phyloP scores from a whole-genome alignment of 164 flowering plant species.

The Macadamia integrifolia region DNA sequence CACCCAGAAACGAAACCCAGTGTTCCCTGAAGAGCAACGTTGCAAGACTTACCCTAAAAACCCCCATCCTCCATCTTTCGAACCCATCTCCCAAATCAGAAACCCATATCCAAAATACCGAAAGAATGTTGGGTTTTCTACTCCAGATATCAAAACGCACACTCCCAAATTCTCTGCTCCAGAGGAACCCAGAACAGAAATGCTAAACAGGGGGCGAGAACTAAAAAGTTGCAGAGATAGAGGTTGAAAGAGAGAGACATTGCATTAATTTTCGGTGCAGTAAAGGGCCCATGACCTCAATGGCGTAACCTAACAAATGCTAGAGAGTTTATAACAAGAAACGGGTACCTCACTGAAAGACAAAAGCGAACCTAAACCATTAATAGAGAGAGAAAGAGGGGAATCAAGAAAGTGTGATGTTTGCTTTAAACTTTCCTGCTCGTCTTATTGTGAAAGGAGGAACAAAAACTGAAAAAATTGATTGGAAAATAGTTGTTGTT shows the following conservation, averaged over 20 bases:
- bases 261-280: conserved; percentile 1
- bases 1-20: not conserved
- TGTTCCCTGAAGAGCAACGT: not conserved
- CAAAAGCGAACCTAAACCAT: conserved; percentile 38
- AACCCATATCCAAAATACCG: conserved; percentile 17
- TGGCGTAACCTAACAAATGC: conserved; percentile 4
- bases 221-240: conserved; percentile 8
- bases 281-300: conserved; percentile 1
- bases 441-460: not conserved
- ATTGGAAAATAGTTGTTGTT: not conserved
- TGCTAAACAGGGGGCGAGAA: conserved; percentile 20
- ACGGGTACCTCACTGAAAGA: conserved; percentile 9
- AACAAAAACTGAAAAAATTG: not conserved
- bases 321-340: conserved; percentile 29
- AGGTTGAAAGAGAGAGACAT: conserved; percentile 13
- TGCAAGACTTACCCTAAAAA: not conserved
- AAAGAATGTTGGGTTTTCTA: not conserved
- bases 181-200: conserved; percentile 1
- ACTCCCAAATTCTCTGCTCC: not conserved
- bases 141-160: not conserved
- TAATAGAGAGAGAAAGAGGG: conserved; percentile 9
- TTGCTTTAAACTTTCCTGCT: not conserved
- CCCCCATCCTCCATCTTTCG: not conserved
- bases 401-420: too few relatives aligned
- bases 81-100: conserved; percentile 17